Evolutionary conservation across 257 asterid genomes (phyloP).

Genomic region (Cinchona pubescens): DNA sequence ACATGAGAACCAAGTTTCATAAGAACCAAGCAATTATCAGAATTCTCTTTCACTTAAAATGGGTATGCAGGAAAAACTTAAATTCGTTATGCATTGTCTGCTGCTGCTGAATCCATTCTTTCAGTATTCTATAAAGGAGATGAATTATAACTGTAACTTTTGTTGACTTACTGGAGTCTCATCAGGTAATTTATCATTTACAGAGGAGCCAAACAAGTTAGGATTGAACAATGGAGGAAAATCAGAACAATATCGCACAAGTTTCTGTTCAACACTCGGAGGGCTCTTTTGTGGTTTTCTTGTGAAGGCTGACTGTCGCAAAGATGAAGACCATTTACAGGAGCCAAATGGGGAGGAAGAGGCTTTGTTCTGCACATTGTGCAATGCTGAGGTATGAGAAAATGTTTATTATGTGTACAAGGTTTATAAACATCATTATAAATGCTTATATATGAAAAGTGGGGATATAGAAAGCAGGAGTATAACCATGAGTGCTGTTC

Average conservation of each 20-base stretch:
- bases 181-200: slow-evolving; percentile 46
- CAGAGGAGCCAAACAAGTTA: slow-evolving; percentile 59
- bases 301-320: slow-evolving; percentile 77
- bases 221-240: slow-evolving; percentile 52
- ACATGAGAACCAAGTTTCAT: not conserved
- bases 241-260: slow-evolving; percentile 34
- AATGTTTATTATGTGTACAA: not conserved
- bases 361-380: slow-evolving; percentile 90
- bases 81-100: not conserved
- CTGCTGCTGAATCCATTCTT: not conserved
- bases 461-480: not conserved
- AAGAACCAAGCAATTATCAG: not conserved
- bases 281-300: slow-evolving; percentile 66
- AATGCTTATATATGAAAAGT: not conserved
- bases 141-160: not conserved
- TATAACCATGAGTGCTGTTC: not conserved
- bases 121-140: not conserved
- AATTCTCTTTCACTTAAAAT: too few species aligned
- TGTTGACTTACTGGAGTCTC: slow-evolving; percentile 28
- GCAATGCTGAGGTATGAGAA: slow-evolving; percentile 89
- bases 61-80: not conserved
- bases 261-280: slow-evolving; percentile 59
- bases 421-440: not conserved
- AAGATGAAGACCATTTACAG: slow-evolving; percentile 49
- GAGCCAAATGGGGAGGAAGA: slow-evolving; percentile 76